A percentile compares a stretch with the other conserved stretches of the same genome.
These are phyloP conservation scores for Salisapilia sapeloensis DNA, from an alignment of 352 stramenopile species.

Conservation along the genomic window DNA sequence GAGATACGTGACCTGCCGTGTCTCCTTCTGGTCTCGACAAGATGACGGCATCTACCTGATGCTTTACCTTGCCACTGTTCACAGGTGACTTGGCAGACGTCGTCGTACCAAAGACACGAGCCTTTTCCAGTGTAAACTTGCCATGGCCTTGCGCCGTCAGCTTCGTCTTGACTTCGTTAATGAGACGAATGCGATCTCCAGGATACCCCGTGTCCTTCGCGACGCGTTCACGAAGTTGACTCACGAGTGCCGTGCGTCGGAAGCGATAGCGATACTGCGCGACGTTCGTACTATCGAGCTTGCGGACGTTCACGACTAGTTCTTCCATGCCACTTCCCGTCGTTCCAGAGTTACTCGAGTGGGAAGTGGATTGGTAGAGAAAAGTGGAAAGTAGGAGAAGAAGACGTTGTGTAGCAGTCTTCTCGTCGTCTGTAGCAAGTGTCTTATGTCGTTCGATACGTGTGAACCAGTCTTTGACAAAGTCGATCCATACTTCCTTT, in stretches of 20 bases:
- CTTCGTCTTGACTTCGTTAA: conserved; percentile 57
- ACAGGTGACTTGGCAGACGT: conserved; percentile 5
- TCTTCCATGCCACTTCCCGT: conserved; percentile 22
- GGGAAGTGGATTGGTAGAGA: conserved; percentile 20
- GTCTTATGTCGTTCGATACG: conserved; percentile 19
- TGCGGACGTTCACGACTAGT: conserved; percentile 47
- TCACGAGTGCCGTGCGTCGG: conserved; percentile 30
- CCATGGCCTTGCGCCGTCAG: conserved; percentile 43
- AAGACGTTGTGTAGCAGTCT: conserved; percentile 14
- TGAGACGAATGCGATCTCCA: conserved; percentile 38
- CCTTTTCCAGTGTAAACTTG: conserved; percentile 54
- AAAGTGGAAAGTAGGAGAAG: conserved; percentile 64
- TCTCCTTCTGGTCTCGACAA: conserved; percentile 15
- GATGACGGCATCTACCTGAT: conserved; percentile 14
- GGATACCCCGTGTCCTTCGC: conserved; percentile 43
- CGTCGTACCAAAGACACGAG: conserved; percentile 20
- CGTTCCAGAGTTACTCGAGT: neutral
- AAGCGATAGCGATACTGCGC: conserved; percentile 48
- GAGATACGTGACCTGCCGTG: conserved; percentile 12
- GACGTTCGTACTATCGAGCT: conserved; percentile 35
- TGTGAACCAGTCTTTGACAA: conserved; percentile 26
- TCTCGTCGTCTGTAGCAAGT: neutral
- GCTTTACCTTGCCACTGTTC: conserved; percentile 11
- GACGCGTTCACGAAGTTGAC: conserved; percentile 41
- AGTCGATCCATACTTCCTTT: conserved; percentile 48